Conservation (phyloP, 2,329 filamentous ascomycete species). For the Diplodia corticola region DNA sequence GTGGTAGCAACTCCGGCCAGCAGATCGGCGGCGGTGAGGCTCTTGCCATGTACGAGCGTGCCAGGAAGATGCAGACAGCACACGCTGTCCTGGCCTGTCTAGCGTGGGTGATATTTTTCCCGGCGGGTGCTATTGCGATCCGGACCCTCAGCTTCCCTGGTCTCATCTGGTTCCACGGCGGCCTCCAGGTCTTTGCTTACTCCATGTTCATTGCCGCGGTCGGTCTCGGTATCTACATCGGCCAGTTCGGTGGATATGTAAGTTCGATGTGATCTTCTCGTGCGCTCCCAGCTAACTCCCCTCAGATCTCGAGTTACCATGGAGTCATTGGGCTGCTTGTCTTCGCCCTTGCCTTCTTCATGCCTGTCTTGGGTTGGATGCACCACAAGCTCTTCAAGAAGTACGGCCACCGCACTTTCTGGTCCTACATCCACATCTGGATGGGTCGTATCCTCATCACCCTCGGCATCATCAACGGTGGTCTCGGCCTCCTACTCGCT, state of each 20-base stretch:
- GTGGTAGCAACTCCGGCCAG: neutral
- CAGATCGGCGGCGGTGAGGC: neutral
- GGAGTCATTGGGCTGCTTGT: slow-evolving; percentile 54
- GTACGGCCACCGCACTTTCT: slow-evolving; percentile 44
- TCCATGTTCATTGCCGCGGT: slow-evolving; percentile 51
- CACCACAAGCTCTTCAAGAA: slow-evolving; percentile 53
- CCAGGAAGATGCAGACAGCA: slow-evolving; percentile 41
- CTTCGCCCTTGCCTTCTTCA: slow-evolving; percentile 52
- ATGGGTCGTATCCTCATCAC: slow-evolving; percentile 51
- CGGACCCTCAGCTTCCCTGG: slow-evolving; percentile 46
- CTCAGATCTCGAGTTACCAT: slow-evolving; percentile 46
- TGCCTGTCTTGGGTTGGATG: slow-evolving; percentile 51
- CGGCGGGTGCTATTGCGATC: slow-evolving; percentile 46
- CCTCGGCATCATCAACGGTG: slow-evolving; percentile 56
- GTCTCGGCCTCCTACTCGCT: slow-evolving; percentile 51
- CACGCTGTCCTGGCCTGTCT: slow-evolving; percentile 47
- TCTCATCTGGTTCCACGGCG: slow-evolving; percentile 47
- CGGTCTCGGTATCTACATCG: slow-evolving; percentile 54
- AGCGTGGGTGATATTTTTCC: slow-evolving; percentile 49
- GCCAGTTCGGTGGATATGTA: slow-evolving; percentile 38
- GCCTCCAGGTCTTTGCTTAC: slow-evolving; percentile 52
- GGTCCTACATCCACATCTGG: slow-evolving; percentile 55
- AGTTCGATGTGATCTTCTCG: slow-evolving; percentile 12
- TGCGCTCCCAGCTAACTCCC: slow-evolving; percentile 13
- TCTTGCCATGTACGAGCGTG: neutral